phyloP scores from a whole-genome alignment of 2,329 filamentous ascomycete species.

The Talaromyces marneffei region DNA sequence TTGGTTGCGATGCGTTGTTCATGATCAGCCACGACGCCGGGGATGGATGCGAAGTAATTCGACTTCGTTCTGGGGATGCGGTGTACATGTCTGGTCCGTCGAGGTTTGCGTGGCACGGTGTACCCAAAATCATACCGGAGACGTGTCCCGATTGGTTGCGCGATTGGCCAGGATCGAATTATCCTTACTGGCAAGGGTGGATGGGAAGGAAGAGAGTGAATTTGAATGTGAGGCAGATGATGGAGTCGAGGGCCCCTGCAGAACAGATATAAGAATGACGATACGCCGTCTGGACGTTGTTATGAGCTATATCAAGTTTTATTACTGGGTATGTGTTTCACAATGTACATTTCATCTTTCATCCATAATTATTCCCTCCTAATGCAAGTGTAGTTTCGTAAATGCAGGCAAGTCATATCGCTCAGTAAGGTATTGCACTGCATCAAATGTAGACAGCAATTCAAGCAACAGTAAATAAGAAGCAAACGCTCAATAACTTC shows the following conservation, averaged over 20 bases:
- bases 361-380: background rate
- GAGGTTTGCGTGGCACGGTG: constrained; percentile 90
- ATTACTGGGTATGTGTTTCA: background rate
- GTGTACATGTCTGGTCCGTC: constrained; percentile 81
- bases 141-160: constrained; percentile 72
- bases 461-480: background rate
- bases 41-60: constrained; percentile 44
- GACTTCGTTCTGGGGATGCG: constrained; percentile 77
- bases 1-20: constrained; percentile 88
- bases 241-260: background rate
- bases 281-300: background rate
- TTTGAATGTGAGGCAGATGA: constrained; percentile 64
- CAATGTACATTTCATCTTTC: background rate
- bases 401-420: background rate
- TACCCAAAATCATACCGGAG: constrained; percentile 73
- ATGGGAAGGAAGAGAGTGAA: constrained; percentile 85
- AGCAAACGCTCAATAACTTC: background rate
- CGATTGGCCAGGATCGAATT: constrained; percentile 63
- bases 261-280: background rate
- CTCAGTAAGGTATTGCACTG: background rate
- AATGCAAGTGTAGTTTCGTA: background rate
- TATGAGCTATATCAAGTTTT: background rate
- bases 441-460: background rate
- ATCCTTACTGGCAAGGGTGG: constrained; percentile 73
- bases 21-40: constrained; percentile 64